Percentiles rank a stretch among this genome's conserved stretches.
These are phyloP conservation scores for Hansenula anomala DNA, from an alignment of 1,139 yeast species.

Conservation along the genomic window DNA sequence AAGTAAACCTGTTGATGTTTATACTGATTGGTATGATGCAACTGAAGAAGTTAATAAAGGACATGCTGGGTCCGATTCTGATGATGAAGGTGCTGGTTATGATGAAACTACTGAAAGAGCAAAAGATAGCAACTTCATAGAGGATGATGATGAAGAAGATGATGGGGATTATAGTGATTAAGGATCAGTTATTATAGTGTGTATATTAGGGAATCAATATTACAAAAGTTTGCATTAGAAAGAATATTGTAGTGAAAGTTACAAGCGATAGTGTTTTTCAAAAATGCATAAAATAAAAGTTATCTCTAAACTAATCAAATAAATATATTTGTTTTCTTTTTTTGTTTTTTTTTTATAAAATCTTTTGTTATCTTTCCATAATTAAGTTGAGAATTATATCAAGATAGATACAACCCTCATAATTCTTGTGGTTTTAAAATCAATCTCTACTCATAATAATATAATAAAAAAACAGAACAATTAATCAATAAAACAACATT, in stretches of 20 bases:
- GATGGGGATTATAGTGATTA: slow-evolving; percentile 24
- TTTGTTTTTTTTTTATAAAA: neutral
- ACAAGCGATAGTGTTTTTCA: no score
- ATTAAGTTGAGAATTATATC: no score
- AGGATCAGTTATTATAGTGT: neutral
- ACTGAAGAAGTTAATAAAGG: slow-evolving; percentile 90
- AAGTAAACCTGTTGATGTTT: slow-evolving; percentile 78
- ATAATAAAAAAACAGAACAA: no score
- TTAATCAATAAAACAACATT: no score
- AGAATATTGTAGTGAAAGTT: no score
- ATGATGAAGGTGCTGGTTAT: slow-evolving; percentile 22
- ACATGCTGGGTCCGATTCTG: slow-evolving; percentile 27
- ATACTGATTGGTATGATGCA: slow-evolving; percentile 98
- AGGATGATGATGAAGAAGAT: slow-evolving; percentile 28
- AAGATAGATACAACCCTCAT: no score
- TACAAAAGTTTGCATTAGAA: no score
- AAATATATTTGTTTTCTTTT: slow-evolving; percentile 3
- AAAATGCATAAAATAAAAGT: slow-evolving; percentile 10
- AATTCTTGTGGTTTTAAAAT: no score
- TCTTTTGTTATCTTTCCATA: neutral
- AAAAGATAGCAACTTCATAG: slow-evolving; percentile 15
- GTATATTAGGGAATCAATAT: neutral
- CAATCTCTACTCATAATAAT: no score
- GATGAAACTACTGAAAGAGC: slow-evolving; percentile 19
- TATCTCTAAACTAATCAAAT: slow-evolving; percentile 10